phyloP scores from a whole-genome alignment of 768 basidiomycete species.

The Mycena galopus region DNA sequence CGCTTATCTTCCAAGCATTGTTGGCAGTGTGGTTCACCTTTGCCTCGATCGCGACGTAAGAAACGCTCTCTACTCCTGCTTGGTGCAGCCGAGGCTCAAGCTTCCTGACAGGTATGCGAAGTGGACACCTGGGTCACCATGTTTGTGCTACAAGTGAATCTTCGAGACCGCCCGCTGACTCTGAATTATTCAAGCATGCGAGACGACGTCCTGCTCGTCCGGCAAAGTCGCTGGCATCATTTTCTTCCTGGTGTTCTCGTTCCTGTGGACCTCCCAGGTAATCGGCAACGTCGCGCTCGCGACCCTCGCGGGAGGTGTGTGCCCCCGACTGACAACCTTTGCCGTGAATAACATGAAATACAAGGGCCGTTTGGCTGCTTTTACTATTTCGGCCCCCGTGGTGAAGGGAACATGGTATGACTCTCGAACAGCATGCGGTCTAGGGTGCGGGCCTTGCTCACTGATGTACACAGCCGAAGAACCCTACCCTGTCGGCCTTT shows the following conservation, averaged over 20 bases:
- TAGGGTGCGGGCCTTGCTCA: background rate
- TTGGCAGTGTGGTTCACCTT: conserved; percentile 86
- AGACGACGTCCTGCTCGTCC: conserved; percentile 70
- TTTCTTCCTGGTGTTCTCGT: conserved; percentile 86
- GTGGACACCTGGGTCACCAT: conserved; percentile 83
- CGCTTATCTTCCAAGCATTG: conserved; percentile 79
- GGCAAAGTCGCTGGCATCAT: conserved; percentile 84
- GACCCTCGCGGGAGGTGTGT: conserved; percentile 81
- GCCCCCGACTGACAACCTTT: conserved; percentile 37
- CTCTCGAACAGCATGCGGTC: background rate
- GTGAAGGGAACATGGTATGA: conserved; percentile 72
- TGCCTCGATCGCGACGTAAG: conserved; percentile 78
- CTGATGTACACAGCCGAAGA: conserved; percentile 62
- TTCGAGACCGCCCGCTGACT: conserved; percentile 10
- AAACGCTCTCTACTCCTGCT: conserved; percentile 3
- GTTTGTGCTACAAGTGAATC: conserved; percentile 51
- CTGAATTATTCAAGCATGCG: conserved; percentile 58
- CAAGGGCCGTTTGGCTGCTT: conserved; percentile 53
- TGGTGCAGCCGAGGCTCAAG: background rate
- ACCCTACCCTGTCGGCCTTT: conserved; percentile 79
- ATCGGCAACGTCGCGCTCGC: conserved; percentile 83
- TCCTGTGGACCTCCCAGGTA: conserved; percentile 88
- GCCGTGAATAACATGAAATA: background rate
- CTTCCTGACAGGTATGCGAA: conserved; percentile 61
- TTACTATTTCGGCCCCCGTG: conserved; percentile 89